Base-by-base conservation (phyloP, 108 stramenopile genomes). In the Cyclotella baltica region DNA sequence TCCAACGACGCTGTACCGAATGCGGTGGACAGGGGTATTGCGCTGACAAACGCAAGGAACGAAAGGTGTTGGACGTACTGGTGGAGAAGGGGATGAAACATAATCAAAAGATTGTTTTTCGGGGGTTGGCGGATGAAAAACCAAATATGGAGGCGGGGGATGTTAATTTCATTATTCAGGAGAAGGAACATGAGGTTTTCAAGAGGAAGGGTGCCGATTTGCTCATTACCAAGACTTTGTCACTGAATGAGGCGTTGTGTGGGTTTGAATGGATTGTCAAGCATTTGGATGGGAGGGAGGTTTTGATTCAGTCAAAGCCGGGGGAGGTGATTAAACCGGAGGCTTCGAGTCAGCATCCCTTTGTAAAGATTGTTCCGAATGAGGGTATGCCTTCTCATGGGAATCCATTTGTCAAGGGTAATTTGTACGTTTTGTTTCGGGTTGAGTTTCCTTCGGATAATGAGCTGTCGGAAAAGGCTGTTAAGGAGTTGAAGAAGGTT, bases 121-220 rank as follows among this genome's bases (percentile, higher is more conserved):
- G 85, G 33, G 97, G 96, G 36, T 96, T 98, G 89, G 98, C 96
- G 16, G 96, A 98, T 78, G 98, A 98, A 78, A 92, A 95, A 62
- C 99, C 98, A 53, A 98, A 97, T 58, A 87, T 93, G 74, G 92
- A 98, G 67, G 84, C 98, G 13, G 99, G 98, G 20, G 93, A 99
- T 86, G 84, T 99, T 73, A 91, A 99, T 80, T 98, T 99, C 79
- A 89, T 98, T 57, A 86, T 99, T 38, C 96, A 99, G 86, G 96
- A 98, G 80, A 98, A 98, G 88, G 96, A 97, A 38, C 98, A 99
- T 73, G 86, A 91, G 0, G 27, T 91, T 4, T 99, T 99, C 90
- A 98, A 97, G 81, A 84, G 99, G 55, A 99, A 99, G 88, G 98
- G 98, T 33, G 94, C 96, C 18, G 99, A 99, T 84, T 81, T 99